Conservation (phyloP, 768 basidiomycete species). For the Polyporus arcularius region DNA sequence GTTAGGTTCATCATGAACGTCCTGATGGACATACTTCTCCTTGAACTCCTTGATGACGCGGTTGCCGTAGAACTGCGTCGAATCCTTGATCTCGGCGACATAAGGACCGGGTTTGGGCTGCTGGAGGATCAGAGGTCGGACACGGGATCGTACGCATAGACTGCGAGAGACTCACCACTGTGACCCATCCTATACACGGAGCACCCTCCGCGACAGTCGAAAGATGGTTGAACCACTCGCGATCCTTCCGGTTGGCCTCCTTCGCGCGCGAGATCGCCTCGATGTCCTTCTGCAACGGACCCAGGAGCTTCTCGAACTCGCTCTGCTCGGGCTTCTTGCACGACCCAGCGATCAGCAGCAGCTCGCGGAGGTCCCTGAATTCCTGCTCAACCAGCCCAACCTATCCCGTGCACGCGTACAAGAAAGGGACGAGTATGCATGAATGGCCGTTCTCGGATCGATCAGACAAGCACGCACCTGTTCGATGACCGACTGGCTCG, state of each 20-base stretch:
- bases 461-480: constrained; percentile 56
- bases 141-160: neutral
- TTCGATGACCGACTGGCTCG: constrained; percentile 68
- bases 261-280: constrained; percentile 79
- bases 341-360: constrained; percentile 64
- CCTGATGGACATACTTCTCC: constrained; percentile 61
- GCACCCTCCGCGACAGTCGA: constrained; percentile 82
- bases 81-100: constrained; percentile 83
- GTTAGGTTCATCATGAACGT: neutral
- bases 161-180: constrained; percentile 56
- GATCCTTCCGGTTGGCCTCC: constrained; percentile 76
- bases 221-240: constrained; percentile 83
- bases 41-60: constrained; percentile 91
- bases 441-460: neutral
- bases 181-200: constrained; percentile 85
- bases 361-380: constrained; percentile 64
- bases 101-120: constrained; percentile 81
- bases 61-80: constrained; percentile 86
- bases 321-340: constrained; percentile 81
- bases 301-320: constrained; percentile 56
- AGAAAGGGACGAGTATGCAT: neutral
- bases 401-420: constrained; percentile 39
- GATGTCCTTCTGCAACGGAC: constrained; percentile 70
- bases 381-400: constrained; percentile 66
- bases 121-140: constrained; percentile 24